Conservation (phyloP, 495 filamentous ascomycete genomes). For the Penicillium atrosanguineum region DNA sequence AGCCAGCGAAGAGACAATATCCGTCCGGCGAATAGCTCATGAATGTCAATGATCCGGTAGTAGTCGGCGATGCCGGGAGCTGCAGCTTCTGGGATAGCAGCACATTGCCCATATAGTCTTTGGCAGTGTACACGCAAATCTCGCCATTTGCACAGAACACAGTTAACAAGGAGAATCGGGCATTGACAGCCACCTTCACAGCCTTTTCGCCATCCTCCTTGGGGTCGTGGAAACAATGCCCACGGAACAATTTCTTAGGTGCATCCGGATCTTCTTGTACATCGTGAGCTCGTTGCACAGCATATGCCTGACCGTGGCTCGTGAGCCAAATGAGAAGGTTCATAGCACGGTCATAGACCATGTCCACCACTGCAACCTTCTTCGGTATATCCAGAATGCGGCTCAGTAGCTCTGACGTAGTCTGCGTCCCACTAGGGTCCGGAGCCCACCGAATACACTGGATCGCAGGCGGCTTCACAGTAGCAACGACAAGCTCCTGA, state of each 20-base stretch:
- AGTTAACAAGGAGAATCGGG: constrained; percentile 88
- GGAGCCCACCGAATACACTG: constrained; percentile 96
- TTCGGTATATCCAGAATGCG: constrained; percentile 81
- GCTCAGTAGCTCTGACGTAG: constrained; percentile 84
- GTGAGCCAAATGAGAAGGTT: constrained; percentile 94
- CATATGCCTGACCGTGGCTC: constrained; percentile 85
- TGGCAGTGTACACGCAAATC: constrained; percentile 81
- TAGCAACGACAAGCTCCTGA: constrained; percentile 90
- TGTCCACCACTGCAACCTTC: constrained; percentile 70
- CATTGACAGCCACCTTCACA: constrained; percentile 79
- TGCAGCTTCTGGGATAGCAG: constrained; percentile 80
- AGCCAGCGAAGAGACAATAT: constrained; percentile 93
- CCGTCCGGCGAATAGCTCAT: constrained; percentile 92
- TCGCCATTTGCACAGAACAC: constrained; percentile 79
- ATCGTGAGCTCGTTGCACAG: constrained; percentile 69
- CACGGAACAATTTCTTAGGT: constrained; percentile 73
- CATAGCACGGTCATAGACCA: constrained; percentile 97
- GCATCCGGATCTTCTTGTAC: constrained; percentile 30
- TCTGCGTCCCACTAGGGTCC: constrained; percentile 77
- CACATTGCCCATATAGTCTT: constrained; percentile 91
- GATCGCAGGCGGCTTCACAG: constrained; percentile 85
- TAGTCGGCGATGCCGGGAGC: constrained; percentile 57
- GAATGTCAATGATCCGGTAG: constrained; percentile 68
- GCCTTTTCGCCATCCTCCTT: constrained; percentile 57
- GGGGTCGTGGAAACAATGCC: constrained; percentile 86